Base-by-base conservation (phyloP, 768 basidiomycete species). In the Trametes gibbosa region DNA sequence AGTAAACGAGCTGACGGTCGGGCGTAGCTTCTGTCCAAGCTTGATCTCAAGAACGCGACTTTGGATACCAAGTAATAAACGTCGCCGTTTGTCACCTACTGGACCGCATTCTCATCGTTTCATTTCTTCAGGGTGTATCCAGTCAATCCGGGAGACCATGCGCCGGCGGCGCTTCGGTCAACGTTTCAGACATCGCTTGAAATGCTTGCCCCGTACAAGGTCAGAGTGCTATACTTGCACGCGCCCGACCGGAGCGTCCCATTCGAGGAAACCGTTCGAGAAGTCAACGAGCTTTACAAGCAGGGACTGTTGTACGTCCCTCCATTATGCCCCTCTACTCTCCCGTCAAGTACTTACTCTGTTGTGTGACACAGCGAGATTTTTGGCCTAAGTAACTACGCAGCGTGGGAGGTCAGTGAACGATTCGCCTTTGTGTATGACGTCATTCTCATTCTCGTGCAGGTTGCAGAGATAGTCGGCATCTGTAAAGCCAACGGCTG, bases 301-400 rank as follows among this genome's bases (percentile, higher is more conserved):
- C 78, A 84, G 59, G 85, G 85, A 0, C 75, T 78, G 46, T 85
- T 85, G 81, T 82, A n/a, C 29, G 10, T 32, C 29, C 29, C 29
- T 32, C 29, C n/a, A n/a, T n/a, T n/a, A n/a, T n/a, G n/a, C n/a
- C n/a, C n/a, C n/a, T n/a, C n/a, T n/a, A n/a, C n/a, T n/a, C n/a
- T n/a, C n/a, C n/a, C n/a, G n/a, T n/a, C n/a, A n/a, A n/a, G n/a
- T n/a, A 32, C 29, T 32, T 10, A 32, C 10, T 4, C 29, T 32
- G 10, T 10, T 10, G 29, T 19, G 32, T 48, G 8, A 57, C 14
- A 12, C 54, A 82, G 80, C 66, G 80, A 84, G 59, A 76, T 78
- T n/a, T 82, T 86, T 57, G 84, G 85, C 2, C 74, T 87, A 61
- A 85, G 84, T 65, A 86, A 86, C 68, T 86, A 75, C 41, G 57